Conservation (phyloP, 345 rosid genomes). For the Noccaea bulbosa region DNA sequence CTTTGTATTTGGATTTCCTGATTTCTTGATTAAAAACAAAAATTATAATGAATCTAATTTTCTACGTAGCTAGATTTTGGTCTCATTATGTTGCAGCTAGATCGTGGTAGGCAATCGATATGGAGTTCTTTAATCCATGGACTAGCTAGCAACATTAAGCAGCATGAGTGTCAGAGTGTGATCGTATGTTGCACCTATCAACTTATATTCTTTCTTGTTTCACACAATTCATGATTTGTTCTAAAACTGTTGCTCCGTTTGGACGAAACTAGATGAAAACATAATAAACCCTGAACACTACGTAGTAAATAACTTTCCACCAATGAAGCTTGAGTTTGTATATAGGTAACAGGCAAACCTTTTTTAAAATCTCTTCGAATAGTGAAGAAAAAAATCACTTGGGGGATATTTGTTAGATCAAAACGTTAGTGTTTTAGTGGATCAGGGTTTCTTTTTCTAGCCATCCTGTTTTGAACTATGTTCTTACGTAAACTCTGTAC, state of each 20-base stretch:
- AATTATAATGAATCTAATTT: slow-evolving; percentile 20
- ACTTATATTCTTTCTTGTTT: slow-evolving; percentile 28
- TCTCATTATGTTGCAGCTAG: slow-evolving; percentile 56
- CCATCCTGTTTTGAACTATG: slow-evolving; percentile 1
- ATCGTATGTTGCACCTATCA: slow-evolving; percentile 67
- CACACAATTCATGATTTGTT: background rate
- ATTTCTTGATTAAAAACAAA: background rate
- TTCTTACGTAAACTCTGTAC: slow-evolving; percentile 13
- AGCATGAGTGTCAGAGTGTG: slow-evolving; percentile 53
- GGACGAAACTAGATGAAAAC: slow-evolving; percentile 23
- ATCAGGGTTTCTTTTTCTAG: slow-evolving; percentile 17
- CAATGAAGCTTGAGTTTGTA: slow-evolving; percentile 22
- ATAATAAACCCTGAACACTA: background rate
- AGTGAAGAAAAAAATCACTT: slow-evolving; percentile 4
- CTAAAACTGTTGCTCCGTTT: slow-evolving; percentile 9
- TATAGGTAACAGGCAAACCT: slow-evolving; percentile 13
- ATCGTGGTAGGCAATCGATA: slow-evolving; percentile 70
- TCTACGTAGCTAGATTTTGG: slow-evolving; percentile 28
- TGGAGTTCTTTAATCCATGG: slow-evolving; percentile 82
- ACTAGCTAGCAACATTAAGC: slow-evolving; percentile 66
- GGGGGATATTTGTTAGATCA: slow-evolving; percentile 20
- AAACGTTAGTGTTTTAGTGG: slow-evolving; percentile 13
- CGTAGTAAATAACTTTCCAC: slow-evolving; percentile 7
- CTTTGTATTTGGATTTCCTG: no score
- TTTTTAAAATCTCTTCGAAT: background rate